Percentiles rank a stretch among this genome's conserved stretches.
Conservation (phyloP, 257 asterid species). For the Capsicum baccatum region DNA sequence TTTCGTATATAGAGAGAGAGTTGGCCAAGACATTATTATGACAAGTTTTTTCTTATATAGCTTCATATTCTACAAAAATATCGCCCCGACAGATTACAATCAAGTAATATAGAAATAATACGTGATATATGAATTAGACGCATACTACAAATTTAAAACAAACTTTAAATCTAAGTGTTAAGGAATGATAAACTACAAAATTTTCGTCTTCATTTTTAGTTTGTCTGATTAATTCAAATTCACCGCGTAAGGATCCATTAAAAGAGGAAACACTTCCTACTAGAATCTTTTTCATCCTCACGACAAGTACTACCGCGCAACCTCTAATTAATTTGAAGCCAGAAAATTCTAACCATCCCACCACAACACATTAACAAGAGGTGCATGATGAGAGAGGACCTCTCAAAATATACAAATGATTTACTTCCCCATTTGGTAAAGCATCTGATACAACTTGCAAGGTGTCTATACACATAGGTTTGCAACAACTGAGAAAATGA, state of each 20-base stretch:
- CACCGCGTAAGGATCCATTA: neutral
- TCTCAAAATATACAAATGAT: neutral
- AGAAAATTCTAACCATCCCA: no score
- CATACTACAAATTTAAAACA: neutral
- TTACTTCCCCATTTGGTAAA: neutral
- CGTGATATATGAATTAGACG: accelerated
- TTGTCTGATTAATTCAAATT: neutral
- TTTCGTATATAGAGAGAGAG: no score
- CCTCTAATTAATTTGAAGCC: no score
- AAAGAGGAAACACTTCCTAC: neutral
- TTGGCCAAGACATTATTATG: neutral
- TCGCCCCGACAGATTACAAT: neutral
- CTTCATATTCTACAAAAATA: neutral
- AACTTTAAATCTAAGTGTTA: no score
- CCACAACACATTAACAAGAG: neutral
- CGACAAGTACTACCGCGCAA: no score
- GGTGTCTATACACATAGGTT: neutral
- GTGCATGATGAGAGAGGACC: neutral
- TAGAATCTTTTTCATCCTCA: no score
- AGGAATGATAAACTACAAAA: no score
- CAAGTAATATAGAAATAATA: neutral
- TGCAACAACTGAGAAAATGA: neutral
- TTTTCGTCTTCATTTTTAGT: no score
- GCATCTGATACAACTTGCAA: neutral
- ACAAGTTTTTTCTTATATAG: neutral